These are phyloP conservation scores for Podospora pseudocomata DNA, from an alignment of 495 filamentous ascomycete genomes.

Conservation along the genomic window DNA sequence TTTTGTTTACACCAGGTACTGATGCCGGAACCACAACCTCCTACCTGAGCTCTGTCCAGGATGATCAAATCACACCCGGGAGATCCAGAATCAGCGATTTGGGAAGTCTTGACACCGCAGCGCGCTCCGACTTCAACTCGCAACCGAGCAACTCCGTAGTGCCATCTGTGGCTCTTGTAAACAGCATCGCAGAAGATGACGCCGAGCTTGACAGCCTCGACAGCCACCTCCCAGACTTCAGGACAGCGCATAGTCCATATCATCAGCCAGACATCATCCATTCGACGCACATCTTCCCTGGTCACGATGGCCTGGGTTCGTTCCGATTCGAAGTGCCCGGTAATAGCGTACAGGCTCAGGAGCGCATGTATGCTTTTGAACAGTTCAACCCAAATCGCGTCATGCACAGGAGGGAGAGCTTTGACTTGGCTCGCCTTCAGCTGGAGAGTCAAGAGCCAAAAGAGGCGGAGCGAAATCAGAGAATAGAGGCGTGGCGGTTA, in stretches of 20 bases:
- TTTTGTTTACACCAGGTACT: conserved; percentile 81
- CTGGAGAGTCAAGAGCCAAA: conserved; percentile 57
- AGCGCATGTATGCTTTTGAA: conserved; percentile 83
- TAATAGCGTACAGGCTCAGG: conserved; percentile 55
- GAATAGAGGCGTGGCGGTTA: conserved; percentile 87
- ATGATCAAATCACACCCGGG: conserved; percentile 66
- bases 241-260: conserved; percentile 57
- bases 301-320: conserved; percentile 86
- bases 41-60: conserved; percentile 67
- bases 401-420: conserved; percentile 60
- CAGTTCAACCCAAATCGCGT: conserved; percentile 70
- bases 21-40: conserved; percentile 60
- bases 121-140: conserved; percentile 45
- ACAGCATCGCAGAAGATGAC: conserved; percentile 62
- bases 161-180: conserved; percentile 43
- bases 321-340: conserved; percentile 54
- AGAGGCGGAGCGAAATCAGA: conserved; percentile 65
- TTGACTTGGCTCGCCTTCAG: conserved; percentile 50
- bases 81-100: conserved; percentile 78
- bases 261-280: conserved; percentile 29
- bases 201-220: conserved; percentile 87
- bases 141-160: conserved; percentile 40
- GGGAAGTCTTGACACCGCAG: conserved; percentile 71
- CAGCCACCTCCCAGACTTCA: conserved; percentile 82
- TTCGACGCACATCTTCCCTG: conserved; percentile 65